Evolutionary conservation across 208 protist genomes (phyloP), one percentile per base, ranked within the genome.

Genomic region (Jaenimonas drosophilae): DNA sequence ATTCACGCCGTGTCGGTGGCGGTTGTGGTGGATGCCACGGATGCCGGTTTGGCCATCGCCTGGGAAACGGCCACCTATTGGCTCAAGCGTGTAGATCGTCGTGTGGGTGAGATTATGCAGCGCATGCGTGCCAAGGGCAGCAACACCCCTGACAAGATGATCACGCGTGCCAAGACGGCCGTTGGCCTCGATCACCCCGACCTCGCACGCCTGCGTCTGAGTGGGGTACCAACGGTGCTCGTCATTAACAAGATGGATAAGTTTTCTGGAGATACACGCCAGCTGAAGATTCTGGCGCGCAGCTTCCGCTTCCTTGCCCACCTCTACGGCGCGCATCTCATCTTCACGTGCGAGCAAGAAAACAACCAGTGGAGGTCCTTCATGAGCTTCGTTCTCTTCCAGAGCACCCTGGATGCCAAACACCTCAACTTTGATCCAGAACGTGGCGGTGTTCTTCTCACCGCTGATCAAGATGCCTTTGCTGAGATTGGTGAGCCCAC

Each of bases 191-290:
- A 68, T 21, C 78, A 96, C 61, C 78, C 77, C 19, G 87, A 91
- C 44, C 28, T 90, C 12, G 53, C 68, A 23, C 68, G 82, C 4
- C 68, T 94, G 54, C 79, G 76, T 0, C 54, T 94, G 11, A 79
- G 62, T 34, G 88, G 88, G 11, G 19, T 96, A 12, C 88, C 83
- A 25, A 91, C 68, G 29, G 61, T 96, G 7, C 59, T 96, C 4
- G 76, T 96, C 21, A 57, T 78, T 21, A 92, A 89, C 54, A 88
- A 91, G 47, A 72, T 87, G 36, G 85, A 96, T 38, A 58, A 60
- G 2, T 91, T 90, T 53, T 24, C 30, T 4, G 63, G 70, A 14
- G 70, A 91, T 43, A 74, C 50, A 14, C n/a, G 45, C 4, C 12
- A 41, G 39, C 39, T 87, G 57, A 87, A 83, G 57, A 26, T 73